Evolutionary conservation across 2,329 filamentous ascomycete genomes (phyloP).

Genomic region (Blumeriella jaapii): DNA sequence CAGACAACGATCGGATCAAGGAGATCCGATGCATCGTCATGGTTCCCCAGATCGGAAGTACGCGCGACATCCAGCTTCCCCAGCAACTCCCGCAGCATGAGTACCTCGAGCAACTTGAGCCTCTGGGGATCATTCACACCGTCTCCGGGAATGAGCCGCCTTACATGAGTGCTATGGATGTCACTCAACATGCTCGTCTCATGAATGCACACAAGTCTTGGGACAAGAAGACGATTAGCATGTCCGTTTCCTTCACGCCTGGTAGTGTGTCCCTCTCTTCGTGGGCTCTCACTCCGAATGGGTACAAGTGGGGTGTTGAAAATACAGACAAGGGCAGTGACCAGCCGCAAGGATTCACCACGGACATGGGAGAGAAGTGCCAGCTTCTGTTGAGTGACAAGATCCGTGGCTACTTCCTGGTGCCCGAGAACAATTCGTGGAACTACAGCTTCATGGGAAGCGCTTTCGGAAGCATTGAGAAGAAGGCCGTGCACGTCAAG

Average conservation of each 20-base stretch:
- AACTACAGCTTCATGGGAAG: constrained; percentile 98
- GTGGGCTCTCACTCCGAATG: constrained; percentile 82
- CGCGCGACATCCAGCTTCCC: constrained; percentile 82
- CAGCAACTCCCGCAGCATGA: constrained; percentile 87
- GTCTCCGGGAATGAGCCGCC: constrained; percentile 87
- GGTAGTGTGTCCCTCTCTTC: constrained; percentile 90
- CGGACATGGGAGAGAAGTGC: constrained; percentile 86
- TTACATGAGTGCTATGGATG: constrained; percentile 92
- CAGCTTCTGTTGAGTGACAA: constrained; percentile 88
- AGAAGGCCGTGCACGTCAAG: constrained; percentile 83
- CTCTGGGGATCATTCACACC: constrained; percentile 90
- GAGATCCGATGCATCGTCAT: constrained; percentile 95
- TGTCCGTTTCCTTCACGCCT: constrained; percentile 92
- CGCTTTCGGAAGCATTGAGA: constrained; percentile 76
- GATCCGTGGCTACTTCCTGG: constrained; percentile 91
- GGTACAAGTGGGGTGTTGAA: constrained; percentile 94
- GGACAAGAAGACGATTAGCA: constrained; percentile 84
- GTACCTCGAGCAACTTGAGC: constrained; percentile 75
- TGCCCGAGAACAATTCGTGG: constrained; percentile 83
- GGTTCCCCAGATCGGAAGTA: constrained; percentile 90
- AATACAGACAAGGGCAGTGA: constrained; percentile 91
- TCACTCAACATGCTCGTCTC: constrained; percentile 84
- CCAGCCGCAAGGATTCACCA: constrained; percentile 87
- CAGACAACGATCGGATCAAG: constrained; percentile 94
- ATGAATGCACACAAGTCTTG: constrained; percentile 72